These are phyloP conservation scores for Calamus simplicifolius DNA, from an alignment of 176 grass and related monocot genomes.

Conservation along the genomic window DNA sequence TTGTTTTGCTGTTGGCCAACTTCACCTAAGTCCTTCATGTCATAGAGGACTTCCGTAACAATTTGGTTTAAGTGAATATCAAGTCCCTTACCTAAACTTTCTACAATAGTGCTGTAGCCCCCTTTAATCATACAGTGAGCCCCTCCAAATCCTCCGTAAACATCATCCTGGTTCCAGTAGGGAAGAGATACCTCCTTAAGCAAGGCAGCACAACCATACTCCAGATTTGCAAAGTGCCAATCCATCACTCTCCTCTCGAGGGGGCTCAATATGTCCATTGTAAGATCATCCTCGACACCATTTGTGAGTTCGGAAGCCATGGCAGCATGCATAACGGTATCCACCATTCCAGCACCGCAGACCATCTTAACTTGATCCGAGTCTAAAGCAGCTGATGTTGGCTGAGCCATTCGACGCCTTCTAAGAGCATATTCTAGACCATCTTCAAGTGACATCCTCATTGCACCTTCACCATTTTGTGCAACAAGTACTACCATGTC, in stretches of 20 bases:
- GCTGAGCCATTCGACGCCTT: slow-evolving; percentile 44
- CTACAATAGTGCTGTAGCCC: slow-evolving; percentile 72
- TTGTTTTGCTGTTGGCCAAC: slow-evolving; percentile 24
- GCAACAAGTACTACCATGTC: slow-evolving; percentile 82
- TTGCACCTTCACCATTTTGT: slow-evolving; percentile 81
- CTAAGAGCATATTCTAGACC: slow-evolving; percentile 86
- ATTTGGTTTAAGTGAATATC: slow-evolving; percentile 72
- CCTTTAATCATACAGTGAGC: slow-evolving; percentile 99
- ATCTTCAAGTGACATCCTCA: slow-evolving; percentile 79
- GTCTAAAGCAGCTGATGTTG: slow-evolving; percentile 31
- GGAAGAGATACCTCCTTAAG: slow-evolving; percentile 94
- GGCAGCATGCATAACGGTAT: slow-evolving; percentile 27
- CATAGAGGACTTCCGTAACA: slow-evolving; percentile 65
- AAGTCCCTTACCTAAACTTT: slow-evolving; percentile 70
- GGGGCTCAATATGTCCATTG: slow-evolving; percentile 56
- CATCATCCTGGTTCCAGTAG: slow-evolving; percentile 98
- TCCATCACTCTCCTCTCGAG: slow-evolving; percentile 94
- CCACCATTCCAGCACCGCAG: slow-evolving; percentile 21
- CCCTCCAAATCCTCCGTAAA: slow-evolving; percentile 95
- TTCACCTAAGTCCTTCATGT: slow-evolving; percentile 23
- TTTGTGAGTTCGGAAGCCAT: slow-evolving; percentile 30
- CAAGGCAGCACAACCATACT: slow-evolving; percentile 93
- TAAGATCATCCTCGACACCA: slow-evolving; percentile 25
- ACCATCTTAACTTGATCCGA: slow-evolving; percentile 37
- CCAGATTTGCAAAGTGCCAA: slow-evolving; percentile 99